Percentiles rank a stretch among this genome's conserved stretches.
phyloP scores from a whole-genome alignment of 805 yeast species.

The Schizosaccharomyces lindneri region DNA sequence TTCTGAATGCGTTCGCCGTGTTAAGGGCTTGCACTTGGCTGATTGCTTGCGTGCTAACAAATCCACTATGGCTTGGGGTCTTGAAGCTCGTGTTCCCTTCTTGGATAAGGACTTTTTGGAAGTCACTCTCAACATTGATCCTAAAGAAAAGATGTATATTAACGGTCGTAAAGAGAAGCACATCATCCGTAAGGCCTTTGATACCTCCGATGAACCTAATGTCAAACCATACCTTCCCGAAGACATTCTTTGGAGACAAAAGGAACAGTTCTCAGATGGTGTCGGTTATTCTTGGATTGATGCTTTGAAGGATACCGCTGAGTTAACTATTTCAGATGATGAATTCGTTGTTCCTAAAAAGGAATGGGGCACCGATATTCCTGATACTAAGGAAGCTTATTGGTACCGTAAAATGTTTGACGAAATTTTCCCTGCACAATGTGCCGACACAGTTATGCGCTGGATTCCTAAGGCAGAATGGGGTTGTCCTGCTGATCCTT shows the following conservation, averaged over 20 bases:
- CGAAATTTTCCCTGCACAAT: conserved; percentile 70
- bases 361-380: conserved; percentile 87
- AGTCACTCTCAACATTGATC: conserved; percentile 81
- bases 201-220: conserved; percentile 59
- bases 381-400: conserved; percentile 95
- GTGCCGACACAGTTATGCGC: conserved; percentile 92
- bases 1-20: conserved; percentile 81
- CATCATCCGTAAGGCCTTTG: conserved; percentile 91
- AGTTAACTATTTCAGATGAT: conserved; percentile 65
- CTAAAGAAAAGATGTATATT: conserved; percentile 69
- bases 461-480: conserved; percentile 99
- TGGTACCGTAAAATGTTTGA: conserved; percentile 96
- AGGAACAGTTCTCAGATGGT: conserved; percentile 98
- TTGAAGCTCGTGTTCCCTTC: conserved; percentile 98
- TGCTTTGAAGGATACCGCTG: conserved; percentile 87
- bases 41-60: conserved; percentile 98
- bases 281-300: conserved; percentile 99
- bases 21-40: conserved; percentile 86
- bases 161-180: conserved; percentile 78
- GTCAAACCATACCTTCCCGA: conserved; percentile 76
- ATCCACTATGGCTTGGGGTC: conserved; percentile 99
- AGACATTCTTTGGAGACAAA: conserved; percentile 97
- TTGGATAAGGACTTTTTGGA: conserved; percentile 82
- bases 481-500: conserved; percentile 98
- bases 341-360: conserved; percentile 74